phyloP scores from a whole-genome alignment of 352 stramenopile species.

The Pythium dissimile region DNA sequence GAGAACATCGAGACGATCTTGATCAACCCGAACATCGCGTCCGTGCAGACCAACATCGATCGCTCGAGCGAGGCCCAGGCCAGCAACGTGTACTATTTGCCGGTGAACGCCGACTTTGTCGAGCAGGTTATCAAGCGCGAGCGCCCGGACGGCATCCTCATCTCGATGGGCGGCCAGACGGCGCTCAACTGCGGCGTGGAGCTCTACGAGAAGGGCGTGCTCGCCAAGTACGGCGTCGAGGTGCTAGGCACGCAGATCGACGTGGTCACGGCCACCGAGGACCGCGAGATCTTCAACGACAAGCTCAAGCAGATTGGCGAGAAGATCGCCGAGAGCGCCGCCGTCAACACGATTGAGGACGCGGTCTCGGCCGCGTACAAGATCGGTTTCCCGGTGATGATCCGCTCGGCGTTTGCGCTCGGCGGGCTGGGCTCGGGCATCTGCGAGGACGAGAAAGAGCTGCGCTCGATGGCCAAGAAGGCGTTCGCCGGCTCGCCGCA shows the following conservation, averaged over 20 bases:
- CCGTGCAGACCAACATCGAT: conserved; percentile 94
- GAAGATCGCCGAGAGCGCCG: conserved; percentile 92
- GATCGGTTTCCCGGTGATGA: conserved; percentile 97
- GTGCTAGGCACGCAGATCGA: conserved; percentile 97
- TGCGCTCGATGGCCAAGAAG: conserved; percentile 60
- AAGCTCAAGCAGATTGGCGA: conserved; percentile 96
- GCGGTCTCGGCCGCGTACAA: conserved; percentile 91
- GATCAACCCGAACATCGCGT: conserved; percentile 97
- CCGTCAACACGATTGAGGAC: conserved; percentile 89
- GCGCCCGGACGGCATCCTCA: conserved; percentile 96
- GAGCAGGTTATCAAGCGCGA: conserved; percentile 96
- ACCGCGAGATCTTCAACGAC: conserved; percentile 96
- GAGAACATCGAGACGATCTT: conserved; percentile 90
- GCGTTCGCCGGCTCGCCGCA: conserved; percentile 74
- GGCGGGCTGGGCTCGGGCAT: conserved; percentile 97
- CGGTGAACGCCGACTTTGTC: conserved; percentile 85
- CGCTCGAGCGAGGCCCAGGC: conserved; percentile 80
- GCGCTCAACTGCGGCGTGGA: conserved; percentile 97
- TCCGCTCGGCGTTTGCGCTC: conserved; percentile 97
- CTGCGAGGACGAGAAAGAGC: conserved; percentile 87
- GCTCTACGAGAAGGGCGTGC: conserved; percentile 90
- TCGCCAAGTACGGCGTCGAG: conserved; percentile 93
- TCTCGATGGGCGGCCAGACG: conserved; percentile 99
- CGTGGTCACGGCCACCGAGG: conserved; percentile 97
- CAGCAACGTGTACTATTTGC: conserved; percentile 96